Percentiles rank a stretch among this genome's conserved stretches.
Conservation (phyloP, 129 eudicot genomes). For the Artemisia annua region DNA sequence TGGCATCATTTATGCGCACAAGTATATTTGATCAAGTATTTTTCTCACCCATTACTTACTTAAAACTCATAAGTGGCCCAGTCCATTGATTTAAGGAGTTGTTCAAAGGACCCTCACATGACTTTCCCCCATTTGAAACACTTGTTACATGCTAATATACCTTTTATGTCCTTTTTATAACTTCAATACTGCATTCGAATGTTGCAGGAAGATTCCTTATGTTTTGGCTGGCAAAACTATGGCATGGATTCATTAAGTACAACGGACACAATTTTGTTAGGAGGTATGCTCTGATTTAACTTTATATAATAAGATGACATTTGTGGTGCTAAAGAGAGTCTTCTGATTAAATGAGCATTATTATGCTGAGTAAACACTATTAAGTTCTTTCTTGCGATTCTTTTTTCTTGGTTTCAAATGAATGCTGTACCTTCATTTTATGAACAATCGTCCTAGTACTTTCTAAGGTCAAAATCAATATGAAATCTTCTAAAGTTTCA, state of each 20-base stretch:
- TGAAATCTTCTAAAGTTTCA: conserved; percentile 14
- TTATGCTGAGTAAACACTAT: too few species aligned
- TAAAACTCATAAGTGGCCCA: too few species aligned
- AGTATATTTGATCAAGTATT: too few species aligned
- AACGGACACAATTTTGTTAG: conserved; percentile 64
- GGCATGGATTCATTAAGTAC: conserved; percentile 64
- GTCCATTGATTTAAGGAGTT: too few species aligned
- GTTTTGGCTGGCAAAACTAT: conserved; percentile 95
- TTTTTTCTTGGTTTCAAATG: too few species aligned
- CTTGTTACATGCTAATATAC: background rate
- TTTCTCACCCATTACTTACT: too few species aligned
- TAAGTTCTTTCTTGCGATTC: too few species aligned
- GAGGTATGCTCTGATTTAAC: conserved; percentile 55
- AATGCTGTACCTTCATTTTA: too few species aligned
- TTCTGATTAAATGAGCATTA: background rate
- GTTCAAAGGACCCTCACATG: too few species aligned
- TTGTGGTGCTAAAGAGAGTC: conserved; percentile 1
- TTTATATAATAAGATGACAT: background rate
- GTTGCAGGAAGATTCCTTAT: conserved; percentile 76
- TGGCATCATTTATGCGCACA: too few species aligned
- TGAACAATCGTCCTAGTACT: too few species aligned
- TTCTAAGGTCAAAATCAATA: background rate
- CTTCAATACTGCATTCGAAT: background rate
- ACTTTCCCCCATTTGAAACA: too few species aligned
- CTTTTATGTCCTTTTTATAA: background rate